These are phyloP conservation scores for Kuraishia molischiana DNA, from an alignment of 805 yeast genomes.

Conservation along the genomic window DNA sequence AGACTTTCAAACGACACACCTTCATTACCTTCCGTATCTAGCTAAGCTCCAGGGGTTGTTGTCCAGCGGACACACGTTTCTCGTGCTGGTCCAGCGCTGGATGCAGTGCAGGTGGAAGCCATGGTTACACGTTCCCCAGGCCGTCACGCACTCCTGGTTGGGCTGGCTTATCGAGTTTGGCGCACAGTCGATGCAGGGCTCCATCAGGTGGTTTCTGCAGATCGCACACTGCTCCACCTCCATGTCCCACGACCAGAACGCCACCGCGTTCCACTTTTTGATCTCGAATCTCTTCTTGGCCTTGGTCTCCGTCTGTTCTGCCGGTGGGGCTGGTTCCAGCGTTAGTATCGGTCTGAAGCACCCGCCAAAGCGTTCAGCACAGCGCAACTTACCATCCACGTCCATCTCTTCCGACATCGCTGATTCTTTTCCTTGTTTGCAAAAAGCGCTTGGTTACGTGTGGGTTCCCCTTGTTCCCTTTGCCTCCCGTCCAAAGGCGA, in stretches of 20 bases:
- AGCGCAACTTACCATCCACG: neutral
- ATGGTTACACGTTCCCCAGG: slow-evolving; percentile 96
- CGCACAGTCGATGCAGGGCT: slow-evolving; percentile 94
- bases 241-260: slow-evolving; percentile 99
- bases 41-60: slow-evolving; percentile 69
- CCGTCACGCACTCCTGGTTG: slow-evolving; percentile 79
- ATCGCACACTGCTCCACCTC: slow-evolving; percentile 96
- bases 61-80: slow-evolving; percentile 95
- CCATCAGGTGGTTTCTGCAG: slow-evolving; percentile 97
- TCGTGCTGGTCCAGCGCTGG: slow-evolving; percentile 86
- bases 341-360: slow-evolving; percentile 8
- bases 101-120: slow-evolving; percentile 99
- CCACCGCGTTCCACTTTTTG: slow-evolving; percentile 98
- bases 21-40: slow-evolving; percentile 4
- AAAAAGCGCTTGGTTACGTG: no score
- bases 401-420: slow-evolving; percentile 2
- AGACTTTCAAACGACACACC: neutral
- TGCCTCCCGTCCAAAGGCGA: no score
- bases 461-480: no score
- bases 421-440: no score
- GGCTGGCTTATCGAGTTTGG: slow-evolving; percentile 60
- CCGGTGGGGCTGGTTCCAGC: slow-evolving; percentile 8
- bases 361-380: no score
- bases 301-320: slow-evolving; percentile 2
- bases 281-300: slow-evolving; percentile 78